Conservation (phyloP, 176 grass and related monocot species). For the Eleusine coracana region DNA sequence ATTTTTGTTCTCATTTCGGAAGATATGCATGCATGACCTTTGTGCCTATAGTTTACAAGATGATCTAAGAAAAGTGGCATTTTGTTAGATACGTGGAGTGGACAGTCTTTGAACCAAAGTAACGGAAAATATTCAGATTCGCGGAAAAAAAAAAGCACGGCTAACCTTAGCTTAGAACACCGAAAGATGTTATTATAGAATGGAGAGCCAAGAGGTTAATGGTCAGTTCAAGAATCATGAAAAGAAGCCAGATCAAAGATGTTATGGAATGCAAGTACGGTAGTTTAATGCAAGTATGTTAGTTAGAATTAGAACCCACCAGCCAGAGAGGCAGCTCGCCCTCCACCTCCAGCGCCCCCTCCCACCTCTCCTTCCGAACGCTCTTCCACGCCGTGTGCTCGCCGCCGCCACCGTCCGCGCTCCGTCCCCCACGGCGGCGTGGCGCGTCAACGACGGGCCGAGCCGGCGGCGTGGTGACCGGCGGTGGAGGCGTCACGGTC, state of each 20-base stretch:
- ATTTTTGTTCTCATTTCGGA: not conserved
- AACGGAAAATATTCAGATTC: slow-evolving; percentile 59
- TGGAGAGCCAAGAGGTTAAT: slow-evolving; percentile 15
- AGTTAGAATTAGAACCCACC: slow-evolving; percentile 50
- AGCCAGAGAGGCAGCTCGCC: slow-evolving; percentile 87
- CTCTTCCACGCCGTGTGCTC: slow-evolving; percentile 88
- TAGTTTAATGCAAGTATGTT: not conserved
- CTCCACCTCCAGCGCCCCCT: slow-evolving; percentile 65
- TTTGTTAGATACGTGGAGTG: slow-evolving; percentile 5
- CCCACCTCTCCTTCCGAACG: slow-evolving; percentile 86
- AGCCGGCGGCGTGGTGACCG: slow-evolving; percentile 21
- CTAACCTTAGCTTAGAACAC: slow-evolving; percentile 45
- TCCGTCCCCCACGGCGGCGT: slow-evolving; percentile 23
- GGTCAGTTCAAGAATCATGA: slow-evolving; percentile 30
- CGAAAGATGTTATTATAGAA: slow-evolving; percentile 19
- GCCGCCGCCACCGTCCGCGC: slow-evolving; percentile 13
- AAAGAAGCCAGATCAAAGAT: not conserved
- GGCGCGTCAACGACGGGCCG: slow-evolving; percentile 29
- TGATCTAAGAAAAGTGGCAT: slow-evolving; percentile 25
- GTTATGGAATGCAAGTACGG: not conserved
- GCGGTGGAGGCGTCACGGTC: slow-evolving; percentile 37
- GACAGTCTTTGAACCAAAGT: slow-evolving; percentile 33
- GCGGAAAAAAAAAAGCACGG: slow-evolving; percentile 39
- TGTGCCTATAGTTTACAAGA: not conserved
- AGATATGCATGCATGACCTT: slow-evolving; percentile 3